Evolutionary conservation across 2,329 filamentous ascomycete genomes (phyloP), one percentile per base, ranked within the genome.

Genomic region (Trichoderma brevicompactum): DNA sequence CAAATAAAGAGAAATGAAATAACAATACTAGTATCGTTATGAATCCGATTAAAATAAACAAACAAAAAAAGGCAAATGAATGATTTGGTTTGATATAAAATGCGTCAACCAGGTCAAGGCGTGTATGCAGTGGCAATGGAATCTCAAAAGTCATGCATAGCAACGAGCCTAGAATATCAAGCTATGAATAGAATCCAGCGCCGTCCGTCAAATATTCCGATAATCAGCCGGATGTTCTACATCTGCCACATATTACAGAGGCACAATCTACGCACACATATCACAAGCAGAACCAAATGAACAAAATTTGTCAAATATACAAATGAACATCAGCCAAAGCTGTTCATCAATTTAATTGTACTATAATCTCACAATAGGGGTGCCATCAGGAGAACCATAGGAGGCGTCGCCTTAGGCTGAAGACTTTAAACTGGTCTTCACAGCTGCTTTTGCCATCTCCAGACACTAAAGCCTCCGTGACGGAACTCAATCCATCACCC

Each of bases 341-440:
- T 44, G 59, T 19, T 44, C 53, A 58, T 58, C 52, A 59, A 58
- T 65, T 56, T 64, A 50, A 49, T 65, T 65, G 62, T 65, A 59
- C 52, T 65, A 41, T 65, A 65, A 50, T 65, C 32, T 50, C 44
- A 65, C 62, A 58, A 50, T 36, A 58, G 53, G 62, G 53, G 44
- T 44, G 44, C 44, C 44, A 17, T 36, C 50, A 49, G 43, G 44
- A 49, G 38, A 46, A 41, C 50, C 48, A 62, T 34, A 53, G 17
- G 59, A 46, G 59, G 40, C 59, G 38, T 44, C 48, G 4, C 49
- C 38, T 36, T 46, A 10, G 59, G 49, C 46, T 46, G 28, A 53
- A 54, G 46, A 36, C 59, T 41, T 36, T 38, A 46, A 32, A 34
- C 12, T 15, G 9, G 40, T 38, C 59, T 53, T 62, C 59, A 62